Conservation (phyloP, 257 asterid species). For the Ilex asprella region DNA sequence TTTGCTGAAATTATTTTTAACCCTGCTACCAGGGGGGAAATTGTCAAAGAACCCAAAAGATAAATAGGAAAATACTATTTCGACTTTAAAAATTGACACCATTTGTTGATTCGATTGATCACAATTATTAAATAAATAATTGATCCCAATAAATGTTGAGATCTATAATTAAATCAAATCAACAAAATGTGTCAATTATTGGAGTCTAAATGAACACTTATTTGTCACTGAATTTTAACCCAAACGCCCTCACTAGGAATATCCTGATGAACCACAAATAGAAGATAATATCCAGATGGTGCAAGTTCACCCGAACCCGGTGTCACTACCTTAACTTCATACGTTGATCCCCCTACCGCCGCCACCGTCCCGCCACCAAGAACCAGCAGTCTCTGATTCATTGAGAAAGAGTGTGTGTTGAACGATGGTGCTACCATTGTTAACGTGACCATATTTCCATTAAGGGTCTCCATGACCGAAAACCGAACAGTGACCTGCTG, state of each 20-base stretch:
- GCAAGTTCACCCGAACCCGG: constrained; percentile 15
- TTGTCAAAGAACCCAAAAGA: too few relatives aligned
- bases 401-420: constrained; percentile 25
- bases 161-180: too few relatives aligned
- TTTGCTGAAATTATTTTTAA: too few relatives aligned
- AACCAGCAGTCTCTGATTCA: constrained; percentile 21
- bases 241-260: constrained; percentile 24
- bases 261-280: constrained; percentile 21
- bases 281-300: constrained; percentile 15
- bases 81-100: too few relatives aligned
- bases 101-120: too few relatives aligned
- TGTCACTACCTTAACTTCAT: constrained; percentile 7
- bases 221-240: constrained; percentile 9
- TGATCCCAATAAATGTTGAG: too few relatives aligned
- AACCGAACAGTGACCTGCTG: constrained; percentile 19
- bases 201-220: too few relatives aligned
- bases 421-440: constrained; percentile 35
- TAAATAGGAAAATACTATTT: too few relatives aligned
- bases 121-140: too few relatives aligned
- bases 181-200: too few relatives aligned
- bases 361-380: constrained; percentile 12
- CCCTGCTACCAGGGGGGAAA: too few relatives aligned
- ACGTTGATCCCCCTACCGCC: background rate
- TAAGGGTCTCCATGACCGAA: constrained; percentile 9
- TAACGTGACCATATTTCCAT: constrained; percentile 9